Base-by-base conservation (phyloP, 2,329 filamentous ascomycete genomes). In the Trichoderma harzianum region DNA sequence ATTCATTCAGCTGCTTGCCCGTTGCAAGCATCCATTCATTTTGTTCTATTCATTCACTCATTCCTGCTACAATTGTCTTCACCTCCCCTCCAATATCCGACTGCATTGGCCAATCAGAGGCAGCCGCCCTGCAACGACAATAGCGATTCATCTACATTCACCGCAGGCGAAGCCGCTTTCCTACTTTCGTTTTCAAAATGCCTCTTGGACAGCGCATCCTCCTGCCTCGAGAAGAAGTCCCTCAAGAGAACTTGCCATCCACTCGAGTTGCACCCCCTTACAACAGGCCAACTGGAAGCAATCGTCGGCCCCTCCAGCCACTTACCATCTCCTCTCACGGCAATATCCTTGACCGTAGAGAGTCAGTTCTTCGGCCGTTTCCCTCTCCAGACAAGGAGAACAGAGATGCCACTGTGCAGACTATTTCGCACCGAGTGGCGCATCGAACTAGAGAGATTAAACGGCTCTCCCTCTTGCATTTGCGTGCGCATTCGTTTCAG, bases 321-420 rank as follows among this genome's bases (percentile, higher is more conserved):
- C 76, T 80, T 43, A 71, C 76, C 36, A 72, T 77, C 32, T 74
- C 76, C 3, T 57, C 74, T 16, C 71, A 67, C 4, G 79, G 79
- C 30, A 62, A 63, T 32, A 72, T 79, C 53, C 71, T 74, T 18
- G 58, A 71, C 36, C 57, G 55, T 63, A 76, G 79, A 60, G 68
- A 72, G 55, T 75, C 75, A 43, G 74, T 74, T 7, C 69, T 73
- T 7, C 74, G 76, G 16, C 76, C 77, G 5, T 51, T 77, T 21
- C 78, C 79, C 30, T 76, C 77, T 3, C 30, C 62, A 12, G 78
- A 77, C 68, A 76, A 78, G 70, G 79, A 80, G 69, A 80, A 80
- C 26, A n/a, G 73, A 5, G 55, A 71, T 3, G 77, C 76, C 8
- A 55, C 74, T 8, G 39, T 73, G 21, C 69, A 68, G 7, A 74